Evolutionary conservation across 305 asterid species (phyloP), one percentile per base, ranked within the genome.

Genomic region (Fraxinus latifolia): DNA sequence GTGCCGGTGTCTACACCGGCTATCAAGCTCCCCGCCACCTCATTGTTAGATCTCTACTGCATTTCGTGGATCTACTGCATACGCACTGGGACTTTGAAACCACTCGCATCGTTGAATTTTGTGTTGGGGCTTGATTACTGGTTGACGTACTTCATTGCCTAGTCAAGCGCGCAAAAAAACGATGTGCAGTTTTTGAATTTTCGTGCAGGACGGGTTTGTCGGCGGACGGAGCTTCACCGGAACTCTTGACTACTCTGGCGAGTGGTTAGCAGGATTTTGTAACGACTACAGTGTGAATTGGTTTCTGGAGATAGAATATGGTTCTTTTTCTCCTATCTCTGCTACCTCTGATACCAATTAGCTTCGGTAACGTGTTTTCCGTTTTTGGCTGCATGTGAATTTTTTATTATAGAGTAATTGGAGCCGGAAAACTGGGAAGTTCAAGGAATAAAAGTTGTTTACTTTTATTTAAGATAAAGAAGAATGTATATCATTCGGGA

Each of bases 251-350:
- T 55, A 55, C 81, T 73, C 60, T 31, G 78, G 80, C 79, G 58
- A 60, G 82, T 79, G 76, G 44, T 77, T 44, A 58, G 50, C 21
- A 9, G 83, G 53, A 37, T 79, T 82, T 82, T 77, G 34, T 81
- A 77, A 67, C 80, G 88, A 81, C 71, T 77, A 84, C 85, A 85
- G 77, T 84, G 86, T 86, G 82, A 79, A 73, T 79, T 81, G 70
- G 72, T 32, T 7, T 67, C 77, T 62, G 33, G 78, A 81, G 81
- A 87, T 53, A 86, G 82, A 80, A 85, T 84, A 89, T 81, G 91
- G 78, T 83, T 85, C 83, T 77, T 75, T 72, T 77, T 81, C 85
- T 89, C 77, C 86, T 89, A 32, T 77, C 77, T 81, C 80, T 87
- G 39, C 82, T 87, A 82, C 47, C 80, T 85, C 68, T 84, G 73